phyloP scores from a whole-genome alignment of 495 filamentous ascomycete species.

The Talaromyces proteolyticus region DNA sequence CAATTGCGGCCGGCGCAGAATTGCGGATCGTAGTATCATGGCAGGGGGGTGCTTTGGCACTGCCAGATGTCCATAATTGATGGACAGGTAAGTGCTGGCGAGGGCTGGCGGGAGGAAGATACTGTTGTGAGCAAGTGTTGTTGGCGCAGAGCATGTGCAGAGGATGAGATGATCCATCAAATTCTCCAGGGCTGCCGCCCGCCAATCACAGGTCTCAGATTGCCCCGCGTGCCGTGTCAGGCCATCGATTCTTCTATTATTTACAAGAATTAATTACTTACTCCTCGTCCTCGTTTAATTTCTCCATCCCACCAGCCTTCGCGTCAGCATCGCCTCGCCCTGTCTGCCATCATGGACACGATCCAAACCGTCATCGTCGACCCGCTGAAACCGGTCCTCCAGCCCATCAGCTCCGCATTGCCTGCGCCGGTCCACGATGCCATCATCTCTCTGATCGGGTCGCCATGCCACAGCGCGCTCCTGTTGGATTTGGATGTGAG shows the following conservation, averaged over 20 bases:
- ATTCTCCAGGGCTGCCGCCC: too few relatives aligned
- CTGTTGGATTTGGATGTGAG: conserved; percentile 73
- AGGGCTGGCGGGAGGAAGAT: too few relatives aligned
- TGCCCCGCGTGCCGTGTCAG: too few relatives aligned
- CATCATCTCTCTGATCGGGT: conserved; percentile 73
- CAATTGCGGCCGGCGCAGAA: conserved; percentile 27
- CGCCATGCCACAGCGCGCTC: conserved; percentile 75
- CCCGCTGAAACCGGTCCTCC: conserved; percentile 58
- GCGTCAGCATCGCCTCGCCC: not conserved
- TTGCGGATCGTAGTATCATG: conserved; percentile 38
- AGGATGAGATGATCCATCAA: too few relatives aligned
- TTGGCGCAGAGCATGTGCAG: too few relatives aligned
- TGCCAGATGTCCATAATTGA: too few relatives aligned
- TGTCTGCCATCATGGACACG: conserved; percentile 25
- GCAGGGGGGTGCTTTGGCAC: conserved; percentile 12
- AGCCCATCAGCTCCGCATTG: conserved; percentile 73
- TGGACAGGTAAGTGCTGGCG: too few relatives aligned
- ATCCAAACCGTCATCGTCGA: conserved; percentile 48
- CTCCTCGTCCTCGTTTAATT: too few relatives aligned
- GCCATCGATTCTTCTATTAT: too few relatives aligned
- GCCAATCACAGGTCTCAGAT: too few relatives aligned
- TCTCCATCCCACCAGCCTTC: not conserved
- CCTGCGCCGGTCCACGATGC: conserved; percentile 71
- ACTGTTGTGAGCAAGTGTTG: too few relatives aligned
- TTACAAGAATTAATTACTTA: too few relatives aligned